A percentile compares a stretch with the other conserved stretches of the same genome.
phyloP scores from a whole-genome alignment of 805 yeast species.

The Ogataea nonfermentans region DNA sequence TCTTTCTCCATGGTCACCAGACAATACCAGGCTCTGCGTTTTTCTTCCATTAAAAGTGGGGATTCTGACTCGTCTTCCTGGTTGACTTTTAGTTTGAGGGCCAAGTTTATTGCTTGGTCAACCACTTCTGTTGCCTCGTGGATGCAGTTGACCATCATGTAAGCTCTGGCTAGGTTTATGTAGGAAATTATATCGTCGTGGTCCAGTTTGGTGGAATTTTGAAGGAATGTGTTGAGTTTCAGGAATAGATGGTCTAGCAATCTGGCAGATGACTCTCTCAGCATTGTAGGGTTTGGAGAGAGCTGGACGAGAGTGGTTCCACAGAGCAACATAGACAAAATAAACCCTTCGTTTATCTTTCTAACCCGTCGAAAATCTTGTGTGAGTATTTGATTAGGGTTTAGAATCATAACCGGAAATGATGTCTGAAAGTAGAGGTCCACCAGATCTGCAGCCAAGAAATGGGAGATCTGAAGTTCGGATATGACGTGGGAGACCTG shows the following conservation, averaged over 20 bases:
- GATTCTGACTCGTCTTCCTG: slow-evolving; percentile 11
- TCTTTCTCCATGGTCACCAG: slow-evolving; percentile 13
- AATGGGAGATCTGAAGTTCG: slow-evolving; percentile 8
- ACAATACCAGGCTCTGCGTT: slow-evolving; percentile 15
- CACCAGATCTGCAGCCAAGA: slow-evolving; percentile 11
- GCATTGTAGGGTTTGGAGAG: slow-evolving; percentile 1
- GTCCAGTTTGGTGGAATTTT: slow-evolving; percentile 16
- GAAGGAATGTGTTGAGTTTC: slow-evolving; percentile 11
- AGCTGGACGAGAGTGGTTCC: slow-evolving; percentile 10
- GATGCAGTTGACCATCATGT: slow-evolving; percentile 10
- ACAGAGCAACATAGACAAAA: slow-evolving; percentile 12
- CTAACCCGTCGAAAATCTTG: neutral
- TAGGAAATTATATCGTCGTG: slow-evolving; percentile 20
- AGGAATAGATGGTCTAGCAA: slow-evolving; percentile 6
- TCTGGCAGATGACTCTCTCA: slow-evolving; percentile 2
- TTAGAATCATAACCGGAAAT: slow-evolving; percentile 11
- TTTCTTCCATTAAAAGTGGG: slow-evolving; percentile 10
- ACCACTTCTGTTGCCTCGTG: slow-evolving; percentile 13
- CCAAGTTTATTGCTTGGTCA: slow-evolving; percentile 14
- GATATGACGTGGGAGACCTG: slow-evolving; percentile 8
- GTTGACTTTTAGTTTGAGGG: slow-evolving; percentile 18
- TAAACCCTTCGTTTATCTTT: slow-evolving; percentile 13
- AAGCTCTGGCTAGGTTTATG: slow-evolving; percentile 17
- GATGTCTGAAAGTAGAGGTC: slow-evolving; percentile 13
- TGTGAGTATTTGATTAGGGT: slow-evolving; percentile 9